Evolutionary conservation across 371 early-diverging fungal species (phyloP).

Genomic region (Mortierella sp.): DNA sequence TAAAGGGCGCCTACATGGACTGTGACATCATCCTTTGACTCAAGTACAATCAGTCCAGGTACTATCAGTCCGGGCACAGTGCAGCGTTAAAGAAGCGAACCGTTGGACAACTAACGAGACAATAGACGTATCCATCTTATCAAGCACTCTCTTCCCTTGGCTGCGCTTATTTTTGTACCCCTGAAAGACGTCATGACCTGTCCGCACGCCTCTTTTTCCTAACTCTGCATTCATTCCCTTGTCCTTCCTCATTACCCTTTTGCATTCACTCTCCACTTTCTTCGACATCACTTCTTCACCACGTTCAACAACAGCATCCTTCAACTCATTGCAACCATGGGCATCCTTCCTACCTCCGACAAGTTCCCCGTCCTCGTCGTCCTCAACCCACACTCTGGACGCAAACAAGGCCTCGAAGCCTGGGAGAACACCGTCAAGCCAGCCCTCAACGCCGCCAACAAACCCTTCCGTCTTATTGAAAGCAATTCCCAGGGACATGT

Average conservation of each 20-base stretch:
- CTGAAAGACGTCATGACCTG: background rate
- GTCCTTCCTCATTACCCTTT: background rate
- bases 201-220: background rate
- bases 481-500: conserved; percentile 34
- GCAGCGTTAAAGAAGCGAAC: background rate
- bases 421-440: conserved; percentile 33
- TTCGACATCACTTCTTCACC: background rate
- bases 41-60: background rate
- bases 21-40: background rate
- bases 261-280: background rate
- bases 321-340: conserved; percentile 27
- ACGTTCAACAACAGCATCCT: background rate
- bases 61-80: background rate
- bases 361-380: conserved; percentile 46
- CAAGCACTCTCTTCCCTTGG: background rate
- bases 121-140: background rate
- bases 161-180: background rate
- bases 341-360: conserved; percentile 43
- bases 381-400: conserved; percentile 51
- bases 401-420: conserved; percentile 29
- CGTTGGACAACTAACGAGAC: background rate
- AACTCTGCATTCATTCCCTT: background rate
- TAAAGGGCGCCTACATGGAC: background rate
- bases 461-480: conserved; percentile 38
- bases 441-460: conserved; percentile 32